Conservation (phyloP, 176 grass and related monocot species). For the Ampelocalamus luodianensis region DNA sequence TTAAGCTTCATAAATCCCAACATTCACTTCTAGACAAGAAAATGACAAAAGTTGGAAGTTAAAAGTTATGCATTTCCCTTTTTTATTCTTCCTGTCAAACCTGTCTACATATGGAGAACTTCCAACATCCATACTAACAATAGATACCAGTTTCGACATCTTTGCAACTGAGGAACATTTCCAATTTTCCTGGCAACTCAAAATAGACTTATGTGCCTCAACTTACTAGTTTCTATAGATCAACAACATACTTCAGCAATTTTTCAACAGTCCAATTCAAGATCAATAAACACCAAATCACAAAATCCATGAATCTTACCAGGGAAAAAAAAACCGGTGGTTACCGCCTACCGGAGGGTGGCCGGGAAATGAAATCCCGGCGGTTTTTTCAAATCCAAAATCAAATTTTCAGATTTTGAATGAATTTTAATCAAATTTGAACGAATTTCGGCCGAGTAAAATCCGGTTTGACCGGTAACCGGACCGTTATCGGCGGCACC, state of each 20-base stretch:
- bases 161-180: neutral
- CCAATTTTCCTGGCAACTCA: neutral
- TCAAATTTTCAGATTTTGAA: too few species aligned
- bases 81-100: neutral
- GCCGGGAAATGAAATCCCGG: too few species aligned
- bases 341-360: too few species aligned
- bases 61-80: constrained; percentile 17
- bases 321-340: too few species aligned
- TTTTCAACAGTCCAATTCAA: constrained; percentile 1
- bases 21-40: neutral
- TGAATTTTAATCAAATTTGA: too few species aligned
- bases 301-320: neutral
- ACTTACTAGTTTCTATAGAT: constrained; percentile 9
- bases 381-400: too few species aligned
- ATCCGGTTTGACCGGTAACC: too few species aligned
- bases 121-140: neutral
- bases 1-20: neutral
- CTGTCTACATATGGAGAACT: neutral
- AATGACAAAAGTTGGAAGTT: neutral
- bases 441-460: too few species aligned
- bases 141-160: constrained; percentile 8
- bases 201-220: neutral
- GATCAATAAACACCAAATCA: neutral
- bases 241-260: neutral
- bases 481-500: too few species aligned